Conservation (phyloP, 2,329 filamentous ascomycete genomes). For the Beauveria rudraprayagi region DNA sequence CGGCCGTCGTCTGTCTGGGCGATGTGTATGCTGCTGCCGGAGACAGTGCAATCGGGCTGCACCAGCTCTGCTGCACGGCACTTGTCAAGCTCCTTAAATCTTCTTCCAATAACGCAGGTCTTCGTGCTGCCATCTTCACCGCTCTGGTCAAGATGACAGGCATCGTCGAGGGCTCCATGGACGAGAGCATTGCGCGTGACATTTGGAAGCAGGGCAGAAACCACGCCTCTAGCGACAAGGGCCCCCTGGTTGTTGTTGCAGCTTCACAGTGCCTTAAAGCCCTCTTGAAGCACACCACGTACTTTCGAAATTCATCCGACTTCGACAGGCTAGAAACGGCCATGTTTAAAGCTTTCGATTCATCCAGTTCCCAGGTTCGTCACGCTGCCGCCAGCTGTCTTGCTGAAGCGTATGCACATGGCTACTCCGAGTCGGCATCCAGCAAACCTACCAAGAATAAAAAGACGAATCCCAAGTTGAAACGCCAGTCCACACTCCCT, state of each 20-base stretch:
- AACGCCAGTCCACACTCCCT: slow-evolving; percentile 52
- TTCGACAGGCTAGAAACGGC: slow-evolving; percentile 81
- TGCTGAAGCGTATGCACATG: slow-evolving; percentile 73
- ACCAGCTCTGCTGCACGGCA: slow-evolving; percentile 63
- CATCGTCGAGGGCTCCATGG: slow-evolving; percentile 69
- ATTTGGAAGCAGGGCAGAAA: slow-evolving; percentile 87
- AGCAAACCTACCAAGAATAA: slow-evolving; percentile 55
- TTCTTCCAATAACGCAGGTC: slow-evolving; percentile 69
- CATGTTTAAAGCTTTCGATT: slow-evolving; percentile 83
- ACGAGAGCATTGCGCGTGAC: slow-evolving; percentile 79
- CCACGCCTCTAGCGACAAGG: slow-evolving; percentile 71
- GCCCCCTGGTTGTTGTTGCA: slow-evolving; percentile 67
- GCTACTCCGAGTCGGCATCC: slow-evolving; percentile 47
- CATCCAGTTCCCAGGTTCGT: slow-evolving; percentile 62
- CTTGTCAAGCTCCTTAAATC: slow-evolving; percentile 74
- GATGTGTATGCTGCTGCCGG: slow-evolving; percentile 87
- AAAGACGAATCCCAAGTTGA: slow-evolving; percentile 56
- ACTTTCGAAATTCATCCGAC: slow-evolving; percentile 82
- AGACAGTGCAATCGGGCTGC: slow-evolving; percentile 81
- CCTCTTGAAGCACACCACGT: slow-evolving; percentile 62
- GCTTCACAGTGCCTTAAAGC: slow-evolving; percentile 73
- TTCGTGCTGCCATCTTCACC: slow-evolving; percentile 70
- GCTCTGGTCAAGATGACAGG: slow-evolving; percentile 67
- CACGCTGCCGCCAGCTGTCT: slow-evolving; percentile 82
- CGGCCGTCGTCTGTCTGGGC: slow-evolving; percentile 77